A percentile compares a stretch with the other conserved stretches of the same genome.
These are phyloP conservation scores for Ogataea ganodermae DNA, from an alignment of 805 yeast species.

Conservation along the genomic window DNA sequence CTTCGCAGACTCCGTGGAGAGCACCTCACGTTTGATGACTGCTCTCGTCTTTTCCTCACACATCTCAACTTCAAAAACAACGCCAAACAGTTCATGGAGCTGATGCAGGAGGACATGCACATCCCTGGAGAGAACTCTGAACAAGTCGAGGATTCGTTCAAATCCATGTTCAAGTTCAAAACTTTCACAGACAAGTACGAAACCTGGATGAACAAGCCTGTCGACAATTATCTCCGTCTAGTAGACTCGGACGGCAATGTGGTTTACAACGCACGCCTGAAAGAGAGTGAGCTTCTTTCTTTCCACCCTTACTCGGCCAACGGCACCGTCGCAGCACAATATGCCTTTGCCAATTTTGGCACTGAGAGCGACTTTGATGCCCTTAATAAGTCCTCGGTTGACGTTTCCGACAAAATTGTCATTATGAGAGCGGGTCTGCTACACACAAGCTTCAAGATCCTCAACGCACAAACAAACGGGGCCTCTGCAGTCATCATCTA, in stretches of 20 bases:
- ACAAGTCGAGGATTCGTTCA: constrained; percentile 18
- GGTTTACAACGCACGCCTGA: constrained; percentile 49
- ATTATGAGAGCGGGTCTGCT: constrained; percentile 54
- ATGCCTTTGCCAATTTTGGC: constrained; percentile 64
- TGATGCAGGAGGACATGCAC: constrained; percentile 23
- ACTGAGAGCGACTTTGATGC: constrained; percentile 51
- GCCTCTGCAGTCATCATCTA: constrained; percentile 62
- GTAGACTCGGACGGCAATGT: constrained; percentile 37
- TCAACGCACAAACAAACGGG: constrained; percentile 62
- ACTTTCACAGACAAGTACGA: constrained; percentile 57
- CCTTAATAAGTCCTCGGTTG: constrained; percentile 42
- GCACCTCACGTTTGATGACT: constrained; percentile 64
- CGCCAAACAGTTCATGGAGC: constrained; percentile 21
- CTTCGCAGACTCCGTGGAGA: constrained; percentile 72
- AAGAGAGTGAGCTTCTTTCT: constrained; percentile 46
- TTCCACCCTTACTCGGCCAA: constrained; percentile 67
- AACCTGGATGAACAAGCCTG: constrained; percentile 54
- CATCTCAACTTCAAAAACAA: constrained; percentile 30
- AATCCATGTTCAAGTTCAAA: constrained; percentile 33
- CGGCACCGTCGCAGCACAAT: constrained; percentile 59
- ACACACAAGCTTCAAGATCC: constrained; percentile 57
- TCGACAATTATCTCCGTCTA: constrained; percentile 44
- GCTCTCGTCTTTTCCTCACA: constrained; percentile 55
- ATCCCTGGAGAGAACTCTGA: constrained; percentile 29
- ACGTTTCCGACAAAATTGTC: constrained; percentile 56